Evolutionary conservation across 2,329 filamentous ascomycete genomes (phyloP), one percentile per base, ranked within the genome.

Genomic region (Xylaria sp.): DNA sequence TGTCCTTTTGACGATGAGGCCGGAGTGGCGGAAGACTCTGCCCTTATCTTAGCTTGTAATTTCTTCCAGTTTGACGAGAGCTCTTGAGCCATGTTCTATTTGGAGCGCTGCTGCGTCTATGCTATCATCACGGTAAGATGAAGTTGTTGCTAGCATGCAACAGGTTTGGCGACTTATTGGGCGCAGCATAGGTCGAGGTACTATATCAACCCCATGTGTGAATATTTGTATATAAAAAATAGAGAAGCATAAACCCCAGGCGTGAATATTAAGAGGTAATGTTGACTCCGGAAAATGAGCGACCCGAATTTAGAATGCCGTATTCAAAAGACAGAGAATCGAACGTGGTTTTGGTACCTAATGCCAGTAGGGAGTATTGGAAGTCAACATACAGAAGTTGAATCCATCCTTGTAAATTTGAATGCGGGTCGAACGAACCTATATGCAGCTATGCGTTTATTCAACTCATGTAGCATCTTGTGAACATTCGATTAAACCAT

Each of bases 1-100:
- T 64, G 34, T 23, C 15, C 55, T 30, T 67, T 67, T 20, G 57
- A 48, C 23, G 70, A 52, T 9, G 68, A 48, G 25, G 73, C 52
- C 30, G 69, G 65, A 45, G 72, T 74, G 18, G 79, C 74, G n/a
- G 79, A 67, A 32, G 81, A 78, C 67, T 85, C 83, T 46, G 83
- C 77, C 75, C 86, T 84, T 73, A 89, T 81, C 74, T 85, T 86
- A 72, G 87, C 86, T 81, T 93, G 91, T 63, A 94, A 84, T 81
- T 87, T 91, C 81, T 93, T 93, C 92, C 92, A 94, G 78, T 94
- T 94, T 62, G 87, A 89, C 13, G 89, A 91, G 39, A 90, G 80
- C 73, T 82, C 82, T 43, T 79, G 78, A 43, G 82, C 79, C 83
- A 85, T 85, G 73, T 70, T 65, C 4, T 52, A 20, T 34, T 36